A percentile compares a stretch with the other conserved stretches of the same genome.
phyloP scores from a whole-genome alignment of 495 filamentous ascomycete genomes.

The Lasiosphaeriaceae sp. region DNA sequence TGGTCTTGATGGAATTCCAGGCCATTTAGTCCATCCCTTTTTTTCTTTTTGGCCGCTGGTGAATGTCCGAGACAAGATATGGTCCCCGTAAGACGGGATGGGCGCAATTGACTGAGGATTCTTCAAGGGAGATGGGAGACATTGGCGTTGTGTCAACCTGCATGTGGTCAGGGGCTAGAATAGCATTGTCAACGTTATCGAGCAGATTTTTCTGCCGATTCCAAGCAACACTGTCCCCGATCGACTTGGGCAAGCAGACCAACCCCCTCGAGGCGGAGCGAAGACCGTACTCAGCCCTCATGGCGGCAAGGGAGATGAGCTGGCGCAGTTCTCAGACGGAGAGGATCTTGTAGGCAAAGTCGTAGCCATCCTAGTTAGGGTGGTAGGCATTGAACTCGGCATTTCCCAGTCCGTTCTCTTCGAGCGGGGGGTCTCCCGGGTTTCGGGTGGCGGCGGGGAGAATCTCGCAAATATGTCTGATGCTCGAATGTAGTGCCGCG shows the following conservation, averaged over 20 bases:
- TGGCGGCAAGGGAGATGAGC: background rate
- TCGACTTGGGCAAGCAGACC: background rate
- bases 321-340: background rate
- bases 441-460: background rate
- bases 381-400: slow-evolving; percentile 4
- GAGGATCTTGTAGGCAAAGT: slow-evolving; percentile 4
- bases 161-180: no score
- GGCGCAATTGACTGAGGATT: no score
- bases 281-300: background rate
- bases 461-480: background rate
- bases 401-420: slow-evolving; percentile 4
- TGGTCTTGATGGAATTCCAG: no score
- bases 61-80: no score
- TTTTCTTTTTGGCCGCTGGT: no score
- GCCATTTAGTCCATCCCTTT: no score
- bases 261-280: background rate
- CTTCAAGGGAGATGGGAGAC: no score
- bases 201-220: background rate
- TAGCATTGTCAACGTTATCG: no score
- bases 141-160: no score
- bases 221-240: background rate
- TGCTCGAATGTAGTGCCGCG: background rate
- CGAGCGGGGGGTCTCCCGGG: background rate
- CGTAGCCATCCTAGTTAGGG: background rate
- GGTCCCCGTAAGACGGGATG: no score